Evolutionary conservation across 1,284 basidiomycete species (phyloP), one percentile per base, ranked within the genome.

Genomic region (Leccinum pachyderme): DNA sequence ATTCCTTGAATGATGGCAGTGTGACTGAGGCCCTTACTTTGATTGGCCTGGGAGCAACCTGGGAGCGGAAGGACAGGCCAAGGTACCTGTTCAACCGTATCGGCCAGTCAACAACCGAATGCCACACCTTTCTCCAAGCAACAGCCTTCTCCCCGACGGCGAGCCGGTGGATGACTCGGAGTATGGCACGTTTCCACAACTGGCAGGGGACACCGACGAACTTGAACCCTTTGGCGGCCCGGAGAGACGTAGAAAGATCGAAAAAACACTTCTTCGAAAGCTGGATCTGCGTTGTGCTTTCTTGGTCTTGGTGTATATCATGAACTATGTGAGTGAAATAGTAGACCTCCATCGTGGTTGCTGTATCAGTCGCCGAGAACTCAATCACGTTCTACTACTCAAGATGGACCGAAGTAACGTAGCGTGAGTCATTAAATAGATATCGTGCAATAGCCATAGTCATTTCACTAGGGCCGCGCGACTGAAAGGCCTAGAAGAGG

Each of bases 381-480:
- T 54, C 45, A 59, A 35, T 15, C 13, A 15, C 13, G 7, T 31
- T 47, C n/a, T 12, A 29, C n/a, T 12, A 29, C 4, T 27, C 25
- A 28, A 87, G 74, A 81, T 89, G 60, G 86, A 88, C 66, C 76
- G 86, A 51, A 88, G 84, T 64, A 87, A 87, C 69, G 81, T 78
- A 53, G 75, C 80, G 83, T 84, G 64, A 54, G 61, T n/a, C 41
- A 31, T 25, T 9, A 8, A 32, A 12, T 25, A 18, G 18, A 18
- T 37, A 4, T 12, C 25, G 31, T 18, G 9, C 35, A 37, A 44
- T 28, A 9, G 5, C 37, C 48, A 22, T 44, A 7, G 24, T 29
- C 11, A 28, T n/a, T 15, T 41, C 51, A 29, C 59, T 37, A 85
- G 83, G 52, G 86, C 86, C 15, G 87, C 87, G 12, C 73, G 86